Evolutionary conservation across 139 green algal genomes (phyloP).

Genomic region (Spirogloea muscicola): DNA sequence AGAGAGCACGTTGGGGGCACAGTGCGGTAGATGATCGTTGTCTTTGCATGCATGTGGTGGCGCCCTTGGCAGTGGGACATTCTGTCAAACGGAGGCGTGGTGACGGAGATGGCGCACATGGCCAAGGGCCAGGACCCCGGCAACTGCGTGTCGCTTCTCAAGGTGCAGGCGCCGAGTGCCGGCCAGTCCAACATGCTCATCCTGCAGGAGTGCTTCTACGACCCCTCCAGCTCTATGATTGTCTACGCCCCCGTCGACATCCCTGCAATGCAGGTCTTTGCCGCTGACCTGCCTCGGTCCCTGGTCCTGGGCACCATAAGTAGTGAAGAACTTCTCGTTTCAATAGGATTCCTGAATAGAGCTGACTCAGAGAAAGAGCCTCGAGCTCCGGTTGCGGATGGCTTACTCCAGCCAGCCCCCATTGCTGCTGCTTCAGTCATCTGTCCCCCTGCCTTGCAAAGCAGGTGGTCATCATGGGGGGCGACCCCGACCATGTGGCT

Average conservation of each 20-base stretch:
- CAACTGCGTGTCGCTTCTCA: constrained; percentile 28
- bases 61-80: constrained; percentile 42
- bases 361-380: too few relatives aligned
- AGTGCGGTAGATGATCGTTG: too few relatives aligned
- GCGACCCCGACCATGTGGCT: constrained; percentile 31
- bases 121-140: constrained; percentile 7
- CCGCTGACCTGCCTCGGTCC: too few relatives aligned
- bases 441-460: too few relatives aligned
- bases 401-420: too few relatives aligned
- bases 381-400: too few relatives aligned
- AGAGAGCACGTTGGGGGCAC: too few relatives aligned
- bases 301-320: too few relatives aligned
- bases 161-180: constrained; percentile 16
- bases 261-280: constrained; percentile 39
- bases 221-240: constrained; percentile 26
- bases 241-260: constrained; percentile 43
- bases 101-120: constrained; percentile 13
- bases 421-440: too few relatives aligned
- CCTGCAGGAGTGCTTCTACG: constrained; percentile 27
- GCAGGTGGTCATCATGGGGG: constrained; percentile 31
- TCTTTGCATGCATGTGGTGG: too few relatives aligned
- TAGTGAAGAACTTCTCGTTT: too few relatives aligned
- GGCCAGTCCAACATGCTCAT: constrained; percentile 46
- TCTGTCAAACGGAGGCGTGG: constrained; percentile 23
- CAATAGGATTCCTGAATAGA: too few relatives aligned